A percentile compares a stretch with the other conserved stretches of the same genome.
These are phyloP conservation scores for Chenopodium quinoa DNA, from an alignment of 148 eudicot genomes.

Conservation along the genomic window DNA sequence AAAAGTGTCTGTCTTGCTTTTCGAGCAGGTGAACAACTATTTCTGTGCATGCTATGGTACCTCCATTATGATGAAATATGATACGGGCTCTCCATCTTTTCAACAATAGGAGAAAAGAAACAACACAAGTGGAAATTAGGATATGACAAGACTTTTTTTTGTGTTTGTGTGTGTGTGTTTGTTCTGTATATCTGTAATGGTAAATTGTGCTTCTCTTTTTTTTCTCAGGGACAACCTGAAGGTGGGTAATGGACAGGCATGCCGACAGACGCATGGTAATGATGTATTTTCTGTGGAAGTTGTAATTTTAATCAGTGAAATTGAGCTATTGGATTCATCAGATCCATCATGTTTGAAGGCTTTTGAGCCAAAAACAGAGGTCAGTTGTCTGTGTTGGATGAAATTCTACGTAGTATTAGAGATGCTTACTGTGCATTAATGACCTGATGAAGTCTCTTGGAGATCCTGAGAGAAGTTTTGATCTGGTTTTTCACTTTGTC, in stretches of 20 bases:
- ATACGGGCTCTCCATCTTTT: background rate
- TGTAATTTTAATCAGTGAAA: slow-evolving; percentile 65
- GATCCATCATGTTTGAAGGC: slow-evolving; percentile 54
- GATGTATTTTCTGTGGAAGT: slow-evolving; percentile 54
- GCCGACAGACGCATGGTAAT: slow-evolving; percentile 36
- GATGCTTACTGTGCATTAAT: background rate
- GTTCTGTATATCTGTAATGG: background rate
- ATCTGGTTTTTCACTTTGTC: background rate
- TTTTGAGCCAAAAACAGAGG: slow-evolving; percentile 66
- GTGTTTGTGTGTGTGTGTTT: background rate
- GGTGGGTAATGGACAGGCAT: slow-evolving; percentile 65
- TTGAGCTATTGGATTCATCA: slow-evolving; percentile 39
- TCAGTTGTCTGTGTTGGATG: slow-evolving; percentile 23
- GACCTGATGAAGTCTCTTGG: background rate
- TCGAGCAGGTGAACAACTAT: slow-evolving; percentile 42
- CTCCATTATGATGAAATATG: background rate
- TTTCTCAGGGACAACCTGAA: slow-evolving; percentile 54
- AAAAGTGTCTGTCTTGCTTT: slow-evolving; percentile 63
- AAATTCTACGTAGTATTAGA: background rate
- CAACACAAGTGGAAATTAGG: background rate
- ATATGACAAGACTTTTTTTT: background rate
- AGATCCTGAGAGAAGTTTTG: background rate
- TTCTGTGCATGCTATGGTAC: background rate
- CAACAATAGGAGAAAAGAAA: background rate
- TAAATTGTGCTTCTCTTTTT: slow-evolving; percentile 4